phyloP scores from a whole-genome alignment of 345 rosid species.

The Eutrema japonicum region DNA sequence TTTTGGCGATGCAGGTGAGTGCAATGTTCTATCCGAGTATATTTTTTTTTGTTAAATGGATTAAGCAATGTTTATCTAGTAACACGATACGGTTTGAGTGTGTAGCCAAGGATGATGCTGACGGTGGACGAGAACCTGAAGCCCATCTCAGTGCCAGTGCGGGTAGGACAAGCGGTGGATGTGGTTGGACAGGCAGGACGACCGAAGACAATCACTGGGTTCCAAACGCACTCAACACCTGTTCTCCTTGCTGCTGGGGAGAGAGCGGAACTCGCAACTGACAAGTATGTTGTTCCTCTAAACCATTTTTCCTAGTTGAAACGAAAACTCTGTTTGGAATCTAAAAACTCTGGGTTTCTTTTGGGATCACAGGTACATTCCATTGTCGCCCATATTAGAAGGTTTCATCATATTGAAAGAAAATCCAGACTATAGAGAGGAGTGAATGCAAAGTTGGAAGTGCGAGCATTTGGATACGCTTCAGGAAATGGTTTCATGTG shows the following conservation, averaged over 20 bases:
- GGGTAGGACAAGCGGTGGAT: conserved; percentile 96
- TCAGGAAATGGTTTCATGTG: conserved; percentile 1
- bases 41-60: not conserved
- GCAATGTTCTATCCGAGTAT: not conserved
- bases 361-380: conserved; percentile 64
- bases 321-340: not conserved
- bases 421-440: conserved; percentile 82
- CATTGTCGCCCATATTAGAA: conserved; percentile 88
- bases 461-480: conserved; percentile 6
- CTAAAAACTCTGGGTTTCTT: not conserved
- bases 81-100: conserved; percentile 17
- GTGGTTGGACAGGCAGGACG: conserved; percentile 98
- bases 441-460: conserved; percentile 36
- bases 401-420: conserved; percentile 86
- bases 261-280: conserved; percentile 92
- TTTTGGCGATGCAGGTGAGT: conserved; percentile 91
- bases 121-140: conserved; percentile 85
- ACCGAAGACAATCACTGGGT: conserved; percentile 94
- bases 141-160: conserved; percentile 81
- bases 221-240: conserved; percentile 95
- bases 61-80: not conserved
- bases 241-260: conserved; percentile 96
- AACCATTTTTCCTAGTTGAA: not conserved
- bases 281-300: conserved; percentile 60
- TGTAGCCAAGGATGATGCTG: conserved; percentile 94